A percentile compares a stretch with the other conserved stretches of the same genome.
These are phyloP conservation scores for Agrocybe praecox DNA, from an alignment of 768 basidiomycete species.

Conservation along the genomic window DNA sequence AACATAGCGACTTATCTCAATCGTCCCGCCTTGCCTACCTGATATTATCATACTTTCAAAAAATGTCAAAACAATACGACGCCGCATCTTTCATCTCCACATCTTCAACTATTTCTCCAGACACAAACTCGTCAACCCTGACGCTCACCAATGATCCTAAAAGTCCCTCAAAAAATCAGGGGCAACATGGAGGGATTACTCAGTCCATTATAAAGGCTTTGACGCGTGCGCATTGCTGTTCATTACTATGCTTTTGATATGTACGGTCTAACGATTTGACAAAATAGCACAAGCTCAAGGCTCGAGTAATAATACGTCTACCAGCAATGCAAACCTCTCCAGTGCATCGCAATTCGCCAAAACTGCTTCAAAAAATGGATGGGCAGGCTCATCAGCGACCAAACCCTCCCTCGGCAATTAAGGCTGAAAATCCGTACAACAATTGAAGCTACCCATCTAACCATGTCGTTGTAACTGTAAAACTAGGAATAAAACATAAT, in stretches of 20 bases:
- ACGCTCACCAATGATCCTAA: background rate
- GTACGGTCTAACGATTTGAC: background rate
- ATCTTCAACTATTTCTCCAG: background rate
- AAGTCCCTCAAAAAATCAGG: background rate
- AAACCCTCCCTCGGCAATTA: slow-evolving; percentile 20
- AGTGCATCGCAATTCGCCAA: slow-evolving; percentile 17
- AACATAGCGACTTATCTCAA: too few relatives aligned
- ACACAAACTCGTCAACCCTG: background rate
- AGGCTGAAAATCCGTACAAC: background rate
- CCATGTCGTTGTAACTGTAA: background rate
- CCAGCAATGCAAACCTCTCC: background rate
- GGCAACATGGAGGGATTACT: too few relatives aligned
- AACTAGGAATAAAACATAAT: background rate
- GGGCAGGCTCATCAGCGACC: slow-evolving; percentile 19
- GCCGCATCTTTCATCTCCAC: background rate
- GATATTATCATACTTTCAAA: background rate
- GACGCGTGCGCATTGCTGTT: too few relatives aligned
- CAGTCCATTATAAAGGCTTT: too few relatives aligned
- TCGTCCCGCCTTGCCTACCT: too few relatives aligned
- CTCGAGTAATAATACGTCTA: too few relatives aligned
- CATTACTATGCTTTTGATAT: background rate
- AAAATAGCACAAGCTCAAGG: too few relatives aligned
- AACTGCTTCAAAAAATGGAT: slow-evolving; percentile 19
- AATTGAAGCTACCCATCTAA: background rate
- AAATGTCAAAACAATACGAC: background rate